These are phyloP conservation scores for Apophysomyces ossiformis DNA, from an alignment of 371 early-diverging fungal genomes.

Conservation along the genomic window DNA sequence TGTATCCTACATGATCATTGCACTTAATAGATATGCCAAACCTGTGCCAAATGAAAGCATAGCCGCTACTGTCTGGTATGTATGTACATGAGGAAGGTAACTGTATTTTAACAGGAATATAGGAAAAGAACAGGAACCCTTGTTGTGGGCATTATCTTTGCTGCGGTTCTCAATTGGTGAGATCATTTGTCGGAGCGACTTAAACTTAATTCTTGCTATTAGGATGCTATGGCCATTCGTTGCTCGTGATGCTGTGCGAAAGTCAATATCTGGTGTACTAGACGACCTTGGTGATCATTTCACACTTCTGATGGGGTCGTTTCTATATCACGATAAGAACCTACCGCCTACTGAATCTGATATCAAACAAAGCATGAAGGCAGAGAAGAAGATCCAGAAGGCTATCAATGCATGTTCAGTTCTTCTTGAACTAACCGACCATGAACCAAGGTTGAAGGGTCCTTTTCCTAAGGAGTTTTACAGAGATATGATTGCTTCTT, in stretches of 20 bases:
- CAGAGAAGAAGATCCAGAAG: constrained; percentile 45
- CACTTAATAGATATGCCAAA: constrained; percentile 38
- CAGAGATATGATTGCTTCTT: constrained; percentile 56
- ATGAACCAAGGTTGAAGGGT: constrained; percentile 65
- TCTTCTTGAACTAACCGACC: constrained; percentile 54
- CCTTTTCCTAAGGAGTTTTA: constrained; percentile 64
- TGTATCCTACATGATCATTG: constrained; percentile 49
- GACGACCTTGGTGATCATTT: constrained; percentile 50
- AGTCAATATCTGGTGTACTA: constrained; percentile 45
- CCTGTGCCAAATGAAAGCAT: constrained; percentile 39
- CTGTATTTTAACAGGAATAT: not conserved
- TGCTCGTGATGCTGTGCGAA: constrained; percentile 62
- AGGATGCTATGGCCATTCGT: constrained; percentile 67
- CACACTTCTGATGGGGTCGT: constrained; percentile 47
- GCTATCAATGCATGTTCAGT: constrained; percentile 46
- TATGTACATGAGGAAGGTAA: not conserved
- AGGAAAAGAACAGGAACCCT: constrained; percentile 60
- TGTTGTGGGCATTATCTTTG: constrained; percentile 58
- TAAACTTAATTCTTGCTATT: not conserved
- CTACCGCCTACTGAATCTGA: constrained; percentile 30
- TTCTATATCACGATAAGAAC: constrained; percentile 37
- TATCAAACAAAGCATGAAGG: constrained; percentile 37
- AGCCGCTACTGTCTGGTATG: constrained; percentile 48
- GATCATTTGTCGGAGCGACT: not conserved
- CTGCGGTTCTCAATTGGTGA: constrained; percentile 57